Percentiles rank a stretch among this genome's conserved stretches.
Conservation (phyloP, 345 rosid genomes). For the Trapa bicornis region DNA sequence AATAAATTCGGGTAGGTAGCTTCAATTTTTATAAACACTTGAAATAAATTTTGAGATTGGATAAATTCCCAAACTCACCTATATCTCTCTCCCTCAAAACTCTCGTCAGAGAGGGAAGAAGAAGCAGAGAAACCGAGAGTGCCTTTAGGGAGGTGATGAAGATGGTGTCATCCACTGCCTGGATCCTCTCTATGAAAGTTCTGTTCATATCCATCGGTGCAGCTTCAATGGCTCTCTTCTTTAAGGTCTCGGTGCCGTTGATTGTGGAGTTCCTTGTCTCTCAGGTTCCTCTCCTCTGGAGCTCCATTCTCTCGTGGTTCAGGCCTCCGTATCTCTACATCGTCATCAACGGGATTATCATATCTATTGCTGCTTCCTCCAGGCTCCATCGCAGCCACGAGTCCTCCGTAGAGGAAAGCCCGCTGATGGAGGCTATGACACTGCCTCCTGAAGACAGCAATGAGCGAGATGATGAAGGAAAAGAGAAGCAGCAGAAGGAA, state of each 20-base stretch:
- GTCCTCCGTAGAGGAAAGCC: not conserved
- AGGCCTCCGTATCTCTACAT: conserved; percentile 57
- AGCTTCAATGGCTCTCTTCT: conserved; percentile 18
- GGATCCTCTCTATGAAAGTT: conserved; percentile 18
- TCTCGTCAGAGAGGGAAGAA: not conserved
- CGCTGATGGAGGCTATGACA: not conserved
- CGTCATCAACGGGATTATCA: conserved; percentile 45
- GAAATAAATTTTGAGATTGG: too few relatives aligned
- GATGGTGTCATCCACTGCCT: conserved; percentile 9
- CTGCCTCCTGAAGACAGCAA: not conserved
- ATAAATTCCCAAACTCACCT: not conserved
- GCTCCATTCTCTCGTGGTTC: conserved; percentile 39
- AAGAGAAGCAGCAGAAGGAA: not conserved
- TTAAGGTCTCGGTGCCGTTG: conserved; percentile 20
- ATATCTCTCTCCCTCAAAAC: too few relatives aligned
- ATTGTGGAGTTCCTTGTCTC: conserved; percentile 23
- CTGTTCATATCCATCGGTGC: conserved; percentile 29
- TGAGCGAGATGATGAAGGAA: conserved; percentile 4
- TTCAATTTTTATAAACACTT: too few relatives aligned
- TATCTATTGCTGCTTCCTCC: conserved; percentile 44
- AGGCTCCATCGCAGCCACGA: conserved; percentile 19
- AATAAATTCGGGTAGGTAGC: too few relatives aligned
- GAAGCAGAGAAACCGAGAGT: not conserved
- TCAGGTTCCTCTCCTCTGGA: conserved; percentile 35
- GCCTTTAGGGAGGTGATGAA: not conserved